Evolutionary conservation across 441 rosid species (phyloP).

Genomic region (Kokia cookei): DNA sequence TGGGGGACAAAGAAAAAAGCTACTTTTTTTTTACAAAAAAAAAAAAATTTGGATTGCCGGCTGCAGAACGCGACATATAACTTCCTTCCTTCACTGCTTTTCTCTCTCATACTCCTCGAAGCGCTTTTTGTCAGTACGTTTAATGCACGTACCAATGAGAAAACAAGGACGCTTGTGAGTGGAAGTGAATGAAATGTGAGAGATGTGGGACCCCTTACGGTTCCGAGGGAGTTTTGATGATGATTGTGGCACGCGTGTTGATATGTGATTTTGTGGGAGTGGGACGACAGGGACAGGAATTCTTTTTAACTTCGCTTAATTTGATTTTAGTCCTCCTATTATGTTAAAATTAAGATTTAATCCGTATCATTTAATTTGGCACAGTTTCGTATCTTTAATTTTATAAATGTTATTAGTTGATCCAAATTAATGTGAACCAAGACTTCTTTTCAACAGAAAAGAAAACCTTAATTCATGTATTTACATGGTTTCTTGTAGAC

Average conservation of each 20-base stretch:
- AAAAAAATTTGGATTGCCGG: slow-evolving; percentile 25
- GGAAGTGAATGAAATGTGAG: no score
- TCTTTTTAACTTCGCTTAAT: no score
- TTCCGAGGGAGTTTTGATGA: background rate
- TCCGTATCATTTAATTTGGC: no score
- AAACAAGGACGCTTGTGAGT: background rate
- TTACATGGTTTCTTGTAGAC: no score
- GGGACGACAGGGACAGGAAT: background rate
- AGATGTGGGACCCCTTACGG: background rate
- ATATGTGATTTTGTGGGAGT: background rate
- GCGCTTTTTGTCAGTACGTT: background rate
- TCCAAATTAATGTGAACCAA: no score
- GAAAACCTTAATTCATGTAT: no score
- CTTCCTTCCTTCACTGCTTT: slow-evolving; percentile 8
- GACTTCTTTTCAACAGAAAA: no score
- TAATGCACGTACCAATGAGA: background rate
- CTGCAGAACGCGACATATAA: slow-evolving; percentile 29
- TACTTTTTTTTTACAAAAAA: slow-evolving; percentile 30
- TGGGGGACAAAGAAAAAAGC: slow-evolving; percentile 41
- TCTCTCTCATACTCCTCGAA: background rate
- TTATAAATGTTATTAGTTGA: no score
- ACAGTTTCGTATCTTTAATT: no score
- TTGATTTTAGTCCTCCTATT: no score
- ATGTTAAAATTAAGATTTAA: no score
- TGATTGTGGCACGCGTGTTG: slow-evolving; percentile 11